A percentile compares a stretch with the other conserved stretches of the same genome.
Conservation (phyloP, 2,329 filamentous ascomycete genomes). For the Geoglossum cookeanum region DNA sequence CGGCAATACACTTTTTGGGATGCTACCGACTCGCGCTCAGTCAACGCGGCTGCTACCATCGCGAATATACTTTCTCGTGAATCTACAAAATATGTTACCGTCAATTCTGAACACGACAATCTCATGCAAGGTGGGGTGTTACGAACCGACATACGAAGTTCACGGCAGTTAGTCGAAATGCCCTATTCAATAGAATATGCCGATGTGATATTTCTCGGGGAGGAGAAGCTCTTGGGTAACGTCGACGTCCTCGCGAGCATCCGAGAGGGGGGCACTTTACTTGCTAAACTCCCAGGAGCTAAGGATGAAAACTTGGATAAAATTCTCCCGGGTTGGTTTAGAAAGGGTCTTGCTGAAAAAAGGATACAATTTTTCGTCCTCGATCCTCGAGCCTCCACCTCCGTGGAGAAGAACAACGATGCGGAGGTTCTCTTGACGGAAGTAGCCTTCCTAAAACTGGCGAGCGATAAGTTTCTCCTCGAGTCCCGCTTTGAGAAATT, state of each 20-base stretch:
- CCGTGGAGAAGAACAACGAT: constrained; percentile 43
- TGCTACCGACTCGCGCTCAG: constrained; percentile 51
- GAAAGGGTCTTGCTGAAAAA: constrained; percentile 52
- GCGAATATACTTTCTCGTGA: constrained; percentile 41
- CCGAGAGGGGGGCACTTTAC: constrained; percentile 49
- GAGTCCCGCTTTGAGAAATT: constrained; percentile 48
- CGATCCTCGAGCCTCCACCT: constrained; percentile 48
- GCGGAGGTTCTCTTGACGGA: constrained; percentile 52
- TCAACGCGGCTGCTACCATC: constrained; percentile 42
- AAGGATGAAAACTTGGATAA: constrained; percentile 86
- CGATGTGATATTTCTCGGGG: constrained; percentile 59
- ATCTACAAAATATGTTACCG: constrained; percentile 40
- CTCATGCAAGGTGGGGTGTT: constrained; percentile 54
- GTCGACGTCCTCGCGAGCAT: constrained; percentile 54
- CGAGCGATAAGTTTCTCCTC: constrained; percentile 37
- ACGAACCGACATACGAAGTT: constrained; percentile 69
- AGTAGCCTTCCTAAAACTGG: constrained; percentile 64
- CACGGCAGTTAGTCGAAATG: constrained; percentile 65
- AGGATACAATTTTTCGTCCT: constrained; percentile 54
- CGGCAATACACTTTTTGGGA: constrained; percentile 94
- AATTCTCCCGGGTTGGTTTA: constrained; percentile 51
- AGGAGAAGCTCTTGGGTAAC: constrained; percentile 61
- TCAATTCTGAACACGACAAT: constrained; percentile 41
- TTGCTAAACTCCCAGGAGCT: constrained; percentile 57
- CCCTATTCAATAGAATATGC: constrained; percentile 66